Percentiles rank a stretch among this genome's conserved stretches.
phyloP scores from a whole-genome alignment of 192 early-diverging fungal genomes.

The Jimgerdemannia lactiflua region DNA sequence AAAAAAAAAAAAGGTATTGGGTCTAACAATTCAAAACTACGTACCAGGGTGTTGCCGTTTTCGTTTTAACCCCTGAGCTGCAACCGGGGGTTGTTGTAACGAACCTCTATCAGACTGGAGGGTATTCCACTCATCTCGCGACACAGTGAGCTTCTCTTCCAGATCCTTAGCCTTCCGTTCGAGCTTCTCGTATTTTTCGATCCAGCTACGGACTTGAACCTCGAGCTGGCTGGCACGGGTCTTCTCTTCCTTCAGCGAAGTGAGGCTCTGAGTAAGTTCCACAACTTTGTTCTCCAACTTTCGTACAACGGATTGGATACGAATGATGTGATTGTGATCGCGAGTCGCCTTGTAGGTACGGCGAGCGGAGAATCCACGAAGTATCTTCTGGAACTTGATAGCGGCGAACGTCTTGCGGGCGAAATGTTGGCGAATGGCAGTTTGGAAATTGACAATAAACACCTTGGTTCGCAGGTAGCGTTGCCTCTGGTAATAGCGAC shows the following conservation, averaged over 20 bases:
- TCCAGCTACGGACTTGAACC: slow-evolving; percentile 60
- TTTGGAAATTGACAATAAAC: slow-evolving; percentile 66
- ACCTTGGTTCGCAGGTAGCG: slow-evolving; percentile 34
- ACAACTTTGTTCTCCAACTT: slow-evolving; percentile 96
- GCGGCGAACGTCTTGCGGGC: slow-evolving; percentile 74
- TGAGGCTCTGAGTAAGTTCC: slow-evolving; percentile 82
- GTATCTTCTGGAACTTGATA: slow-evolving; percentile 69
- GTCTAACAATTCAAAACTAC: too few species aligned
- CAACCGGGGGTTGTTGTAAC: slow-evolving; percentile 55
- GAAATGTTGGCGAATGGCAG: slow-evolving; percentile 56
- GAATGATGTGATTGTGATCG: slow-evolving; percentile 59
- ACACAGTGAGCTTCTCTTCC: slow-evolving; percentile 56
- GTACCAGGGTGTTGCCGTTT: too few species aligned
- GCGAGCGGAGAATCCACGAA: slow-evolving; percentile 67
- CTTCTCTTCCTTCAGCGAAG: slow-evolving; percentile 67
- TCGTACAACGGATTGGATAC: slow-evolving; percentile 83
- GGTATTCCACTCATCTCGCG: slow-evolving; percentile 55
- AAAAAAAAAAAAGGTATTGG: too few species aligned
- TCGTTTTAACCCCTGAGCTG: too few species aligned
- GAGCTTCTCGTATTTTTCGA: slow-evolving; percentile 68
- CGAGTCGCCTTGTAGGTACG: slow-evolving; percentile 51
- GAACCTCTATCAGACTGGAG: slow-evolving; percentile 55
- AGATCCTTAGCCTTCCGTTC: slow-evolving; percentile 53
- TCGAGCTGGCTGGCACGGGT: slow-evolving; percentile 62
- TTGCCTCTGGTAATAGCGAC: slow-evolving; percentile 59